phyloP scores from a whole-genome alignment of 2,329 filamentous ascomycete genomes.

The Acrocalymma vagum region DNA sequence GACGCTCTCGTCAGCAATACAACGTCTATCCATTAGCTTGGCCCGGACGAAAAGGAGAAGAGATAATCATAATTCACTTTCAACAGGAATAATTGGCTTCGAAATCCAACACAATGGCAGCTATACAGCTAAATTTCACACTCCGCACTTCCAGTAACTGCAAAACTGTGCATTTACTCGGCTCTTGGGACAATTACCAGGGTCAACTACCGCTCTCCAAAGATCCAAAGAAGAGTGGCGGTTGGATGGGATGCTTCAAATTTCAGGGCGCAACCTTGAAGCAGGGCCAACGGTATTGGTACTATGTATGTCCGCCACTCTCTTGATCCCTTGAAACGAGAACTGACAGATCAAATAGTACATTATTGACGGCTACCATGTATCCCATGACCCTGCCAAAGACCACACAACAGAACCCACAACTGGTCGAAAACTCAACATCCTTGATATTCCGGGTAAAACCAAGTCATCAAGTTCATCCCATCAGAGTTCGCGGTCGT shows the following conservation, averaged over 20 bases:
- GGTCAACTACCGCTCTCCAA: conserved; percentile 94
- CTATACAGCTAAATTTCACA: conserved; percentile 93
- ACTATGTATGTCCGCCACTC: conserved; percentile 71
- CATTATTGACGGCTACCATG: conserved; percentile 99
- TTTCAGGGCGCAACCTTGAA: conserved; percentile 89
- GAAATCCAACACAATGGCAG: conserved; percentile 70
- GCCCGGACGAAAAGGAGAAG: conserved; percentile 40
- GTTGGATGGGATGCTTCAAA: conserved; percentile 96
- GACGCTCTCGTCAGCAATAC: conserved; percentile 46
- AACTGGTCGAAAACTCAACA: conserved; percentile 95
- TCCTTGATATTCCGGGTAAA: conserved; percentile 84
- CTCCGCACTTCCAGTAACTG: conserved; percentile 95
- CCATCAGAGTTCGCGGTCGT: conserved; percentile 57
- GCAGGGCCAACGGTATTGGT: conserved; percentile 96
- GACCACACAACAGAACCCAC: conserved; percentile 92
- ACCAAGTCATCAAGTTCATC: conserved; percentile 49
- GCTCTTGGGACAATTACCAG: conserved; percentile 97
- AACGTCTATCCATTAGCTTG: conserved; percentile 49
- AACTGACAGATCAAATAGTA: conserved; percentile 61
- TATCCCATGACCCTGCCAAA: conserved; percentile 93
- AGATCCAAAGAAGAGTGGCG: conserved; percentile 86
- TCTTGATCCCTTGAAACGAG: neutral
- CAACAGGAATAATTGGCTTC: conserved; percentile 32
- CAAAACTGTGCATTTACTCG: conserved; percentile 97
- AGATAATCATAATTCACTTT: conserved; percentile 31